A percentile compares a stretch with the other conserved stretches of the same genome.
Conservation (phyloP, 179 eudicot genomes). For the Gypsophila paniculata region DNA sequence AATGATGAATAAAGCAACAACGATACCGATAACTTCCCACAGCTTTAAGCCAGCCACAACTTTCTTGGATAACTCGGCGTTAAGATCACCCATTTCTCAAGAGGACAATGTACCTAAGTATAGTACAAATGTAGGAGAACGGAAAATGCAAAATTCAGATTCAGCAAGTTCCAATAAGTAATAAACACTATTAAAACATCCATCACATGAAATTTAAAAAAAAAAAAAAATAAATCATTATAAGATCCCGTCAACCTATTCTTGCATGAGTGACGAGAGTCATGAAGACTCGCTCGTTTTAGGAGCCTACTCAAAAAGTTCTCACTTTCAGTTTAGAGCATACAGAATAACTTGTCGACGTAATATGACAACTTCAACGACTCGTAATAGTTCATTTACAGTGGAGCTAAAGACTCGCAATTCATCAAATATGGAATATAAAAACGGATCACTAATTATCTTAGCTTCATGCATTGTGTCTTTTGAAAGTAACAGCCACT, state of each 20-base stretch:
- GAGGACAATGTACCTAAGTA: constrained; percentile 24
- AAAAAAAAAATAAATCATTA: background rate
- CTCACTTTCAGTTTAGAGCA: no score
- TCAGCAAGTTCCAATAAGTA: background rate
- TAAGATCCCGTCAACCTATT: no score
- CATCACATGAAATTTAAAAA: background rate
- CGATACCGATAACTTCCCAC: constrained; percentile 76
- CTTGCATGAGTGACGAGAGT: no score
- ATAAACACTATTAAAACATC: background rate
- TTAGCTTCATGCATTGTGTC: background rate
- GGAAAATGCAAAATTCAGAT: constrained; percentile 8
- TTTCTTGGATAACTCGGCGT: constrained; percentile 44
- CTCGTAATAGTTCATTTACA: background rate
- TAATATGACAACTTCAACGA: background rate
- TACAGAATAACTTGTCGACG: background rate
- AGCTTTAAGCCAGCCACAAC: constrained; percentile 59
- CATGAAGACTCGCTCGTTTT: no score
- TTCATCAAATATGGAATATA: background rate
- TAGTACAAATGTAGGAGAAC: no score
- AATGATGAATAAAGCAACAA: constrained; percentile 59
- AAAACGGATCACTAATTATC: background rate
- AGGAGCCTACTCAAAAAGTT: no score
- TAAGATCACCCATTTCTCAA: constrained; percentile 62
- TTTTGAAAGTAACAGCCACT: background rate
- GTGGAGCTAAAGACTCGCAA: background rate